These are phyloP conservation scores for Leccinum griseonigrum DNA, from an alignment of 1,284 basidiomycete genomes.

Conservation along the genomic window DNA sequence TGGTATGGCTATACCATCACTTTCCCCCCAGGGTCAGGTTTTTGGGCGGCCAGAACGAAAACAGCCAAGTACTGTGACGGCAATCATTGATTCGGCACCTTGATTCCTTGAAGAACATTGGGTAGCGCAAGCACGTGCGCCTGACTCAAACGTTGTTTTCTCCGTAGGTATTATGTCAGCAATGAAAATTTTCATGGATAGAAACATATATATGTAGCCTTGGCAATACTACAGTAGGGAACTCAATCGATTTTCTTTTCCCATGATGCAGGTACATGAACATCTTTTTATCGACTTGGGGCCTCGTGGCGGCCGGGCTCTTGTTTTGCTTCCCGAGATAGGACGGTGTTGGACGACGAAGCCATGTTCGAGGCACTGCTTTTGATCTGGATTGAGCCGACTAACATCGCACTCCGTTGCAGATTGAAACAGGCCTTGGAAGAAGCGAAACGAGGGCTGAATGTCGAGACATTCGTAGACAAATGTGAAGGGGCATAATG, in stretches of 20 bases:
- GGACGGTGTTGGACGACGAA: conserved; percentile 31
- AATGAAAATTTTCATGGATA: too few relatives aligned
- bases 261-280: conserved; percentile 14
- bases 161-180: too few relatives aligned
- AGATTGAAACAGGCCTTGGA: conserved; percentile 7
- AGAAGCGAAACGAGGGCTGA: background rate
- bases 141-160: too few relatives aligned
- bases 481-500: background rate
- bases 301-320: conserved; percentile 27
- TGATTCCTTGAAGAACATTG: too few relatives aligned
- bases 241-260: background rate
- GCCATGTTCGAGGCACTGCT: conserved; percentile 9
- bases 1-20: too few relatives aligned
- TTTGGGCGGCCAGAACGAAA: too few relatives aligned
- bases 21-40: too few relatives aligned
- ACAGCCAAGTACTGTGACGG: too few relatives aligned
- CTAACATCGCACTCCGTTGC: background rate
- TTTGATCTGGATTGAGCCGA: background rate
- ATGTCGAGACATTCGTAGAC: background rate
- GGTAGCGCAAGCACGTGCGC: too few relatives aligned
- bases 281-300: conserved; percentile 34
- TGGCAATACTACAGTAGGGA: too few relatives aligned
- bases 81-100: too few relatives aligned
- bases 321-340: conserved; percentile 32
- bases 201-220: too few relatives aligned